Evolutionary conservation across 129 eudicot species (phyloP), one percentile per base, ranked within the genome.

Genomic region (Lactuca saligna): DNA sequence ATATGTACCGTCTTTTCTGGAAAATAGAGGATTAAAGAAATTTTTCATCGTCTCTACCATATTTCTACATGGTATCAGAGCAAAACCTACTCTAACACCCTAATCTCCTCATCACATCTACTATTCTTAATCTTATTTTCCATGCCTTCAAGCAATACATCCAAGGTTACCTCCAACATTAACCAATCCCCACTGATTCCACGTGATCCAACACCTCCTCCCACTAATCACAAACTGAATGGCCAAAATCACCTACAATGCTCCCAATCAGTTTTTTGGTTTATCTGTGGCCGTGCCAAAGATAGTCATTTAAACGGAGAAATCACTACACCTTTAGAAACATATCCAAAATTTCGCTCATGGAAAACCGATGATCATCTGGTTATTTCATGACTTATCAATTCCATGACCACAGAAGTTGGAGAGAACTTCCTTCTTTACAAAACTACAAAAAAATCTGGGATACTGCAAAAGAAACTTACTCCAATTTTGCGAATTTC

Each of bases 361-460:
- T 54, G 73, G 37, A 35, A 20, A n/a, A 17, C 73, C 3, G 63
- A 68, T 8, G 56, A 54, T 54, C 51, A 68, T 17, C 54, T 55
- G 53, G 54, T 16, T 1, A 68, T 68, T 63, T 68, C 71, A 16
- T 66, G 71, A 61, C 12, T 66, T 12, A 66, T 66, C 44, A 66
- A 49, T 15, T 66, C 61, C 46, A 50, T 65, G 70, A 62, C 46
- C 7, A 63, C 5, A 38, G 69, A 63, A 6, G 46, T 41, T 38
- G 71, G 58, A 8, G 39, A 66, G 17, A 66, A 66, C 33, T 66
- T 66, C 48, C 57, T 48, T 20, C 58, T 25, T 1, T 66, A 66
- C 51, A 15, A 5, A 46, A 44, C 71, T 44, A 42, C 71, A 17
- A 20, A 48, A 17, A 54, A 37, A 54, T 54, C 0, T 68, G 63